Conservation (phyloP, 1,284 basidiomycete genomes). For the Sanghuangporus weigelae region DNA sequence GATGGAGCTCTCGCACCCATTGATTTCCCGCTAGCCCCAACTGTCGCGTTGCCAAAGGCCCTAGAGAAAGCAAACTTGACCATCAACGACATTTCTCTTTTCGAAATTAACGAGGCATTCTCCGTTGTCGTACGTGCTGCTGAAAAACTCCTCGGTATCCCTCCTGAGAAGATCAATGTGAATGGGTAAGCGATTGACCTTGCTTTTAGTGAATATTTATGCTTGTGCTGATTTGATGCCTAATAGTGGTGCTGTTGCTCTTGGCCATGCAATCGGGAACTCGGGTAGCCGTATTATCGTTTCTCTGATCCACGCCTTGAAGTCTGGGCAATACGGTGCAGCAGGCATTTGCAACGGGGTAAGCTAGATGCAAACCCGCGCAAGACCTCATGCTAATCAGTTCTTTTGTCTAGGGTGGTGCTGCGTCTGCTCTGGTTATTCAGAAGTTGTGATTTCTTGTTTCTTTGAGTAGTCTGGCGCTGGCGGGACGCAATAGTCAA, state of each 20-base stretch:
- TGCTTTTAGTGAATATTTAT: constrained; percentile 16
- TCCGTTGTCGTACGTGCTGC: constrained; percentile 90
- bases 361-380: constrained; percentile 27
- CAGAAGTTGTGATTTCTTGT: constrained; percentile 61
- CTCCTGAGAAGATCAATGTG: constrained; percentile 87
- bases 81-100: constrained; percentile 83
- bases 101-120: constrained; percentile 99
- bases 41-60: constrained; percentile 86
- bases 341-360: constrained; percentile 98
- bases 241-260: constrained; percentile 81
- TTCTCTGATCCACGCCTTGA: constrained; percentile 86
- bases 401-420: constrained; percentile 66
- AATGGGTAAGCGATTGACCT: constrained; percentile 59
- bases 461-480: not conserved
- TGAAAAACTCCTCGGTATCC: constrained; percentile 83
- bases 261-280: constrained; percentile 94
- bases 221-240: constrained; percentile 16
- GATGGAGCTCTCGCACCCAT: constrained; percentile 96
- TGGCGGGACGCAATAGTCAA: not conserved
- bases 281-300: constrained; percentile 96
- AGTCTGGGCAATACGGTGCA: constrained; percentile 94
- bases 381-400: constrained; percentile 16
- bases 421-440: constrained; percentile 85
- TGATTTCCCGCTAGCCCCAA: constrained; percentile 96
- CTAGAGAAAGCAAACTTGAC: constrained; percentile 84